Conservation (phyloP, 331 rosid species). For the Dryas integrifolia region DNA sequence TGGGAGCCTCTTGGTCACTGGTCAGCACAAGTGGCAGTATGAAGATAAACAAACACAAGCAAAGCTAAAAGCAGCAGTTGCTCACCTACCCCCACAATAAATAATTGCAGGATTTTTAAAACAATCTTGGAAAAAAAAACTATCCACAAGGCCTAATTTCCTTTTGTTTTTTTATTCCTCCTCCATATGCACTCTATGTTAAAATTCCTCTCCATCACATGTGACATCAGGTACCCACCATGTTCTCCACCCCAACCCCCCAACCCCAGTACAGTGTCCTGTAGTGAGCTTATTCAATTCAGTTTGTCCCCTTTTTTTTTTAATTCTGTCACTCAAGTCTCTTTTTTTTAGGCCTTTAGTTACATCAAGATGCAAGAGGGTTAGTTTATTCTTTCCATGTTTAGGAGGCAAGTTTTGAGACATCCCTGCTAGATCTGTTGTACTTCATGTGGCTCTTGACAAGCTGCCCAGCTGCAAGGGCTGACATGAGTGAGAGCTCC, state of each 20-base stretch:
- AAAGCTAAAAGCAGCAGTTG: not conserved
- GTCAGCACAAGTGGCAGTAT: not conserved
- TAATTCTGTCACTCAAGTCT: not conserved
- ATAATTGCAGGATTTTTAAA: too few species aligned
- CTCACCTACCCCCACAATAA: not conserved
- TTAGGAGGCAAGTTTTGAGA: conserved; percentile 34
- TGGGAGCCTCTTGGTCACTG: not conserved
- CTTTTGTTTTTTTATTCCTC: not conserved
- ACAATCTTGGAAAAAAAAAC: not conserved
- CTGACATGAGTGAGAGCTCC: conserved; percentile 68
- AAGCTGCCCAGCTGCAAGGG: conserved; percentile 63
- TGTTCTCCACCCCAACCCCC: conserved; percentile 1
- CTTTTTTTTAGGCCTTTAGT: not conserved
- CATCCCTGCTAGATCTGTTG: conserved; percentile 61
- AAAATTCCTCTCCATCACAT: not conserved
- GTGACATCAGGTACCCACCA: conserved; percentile 9
- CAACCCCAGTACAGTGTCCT: not conserved
- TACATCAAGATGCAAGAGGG: not conserved
- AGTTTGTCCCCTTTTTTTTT: not conserved
- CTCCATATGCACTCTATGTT: not conserved
- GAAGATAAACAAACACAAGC: not conserved
- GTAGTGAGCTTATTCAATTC: not conserved
- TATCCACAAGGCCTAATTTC: not conserved
- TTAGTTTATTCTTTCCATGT: not conserved
- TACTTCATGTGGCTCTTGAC: conserved; percentile 69